Conservation (phyloP, 257 asterid genomes). For the Dorcoceras hygrometricum region DNA sequence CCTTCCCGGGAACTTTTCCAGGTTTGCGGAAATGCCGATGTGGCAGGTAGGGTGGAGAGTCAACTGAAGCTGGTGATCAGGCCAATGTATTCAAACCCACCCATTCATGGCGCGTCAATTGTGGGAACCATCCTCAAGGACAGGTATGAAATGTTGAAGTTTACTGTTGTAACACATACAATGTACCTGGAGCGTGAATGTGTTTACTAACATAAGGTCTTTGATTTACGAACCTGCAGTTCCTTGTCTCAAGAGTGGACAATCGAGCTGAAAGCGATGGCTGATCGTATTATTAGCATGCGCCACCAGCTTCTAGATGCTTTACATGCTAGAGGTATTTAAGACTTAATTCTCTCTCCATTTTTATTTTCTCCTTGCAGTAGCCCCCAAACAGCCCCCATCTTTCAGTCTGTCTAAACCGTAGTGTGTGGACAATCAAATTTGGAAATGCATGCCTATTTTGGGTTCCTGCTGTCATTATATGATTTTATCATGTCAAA, state of each 20-base stretch:
- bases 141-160: conserved; percentile 43
- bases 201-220: not conserved
- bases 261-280: conserved; percentile 92
- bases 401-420: not conserved
- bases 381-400: not conserved
- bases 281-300: conserved; percentile 95
- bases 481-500: not conserved
- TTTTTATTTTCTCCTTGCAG: conserved; percentile 4
- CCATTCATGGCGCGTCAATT: conserved; percentile 94
- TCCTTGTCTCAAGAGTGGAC: conserved; percentile 84
- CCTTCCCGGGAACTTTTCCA: conserved; percentile 22
- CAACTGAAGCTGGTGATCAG: conserved; percentile 91
- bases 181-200: not conserved
- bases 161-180: conserved; percentile 4
- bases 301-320: conserved; percentile 86
- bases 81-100: conserved; percentile 99
- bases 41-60: conserved; percentile 94
- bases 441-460: not conserved
- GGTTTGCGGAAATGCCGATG: conserved; percentile 84
- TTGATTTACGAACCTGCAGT: conserved; percentile 42
- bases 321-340: conserved; percentile 60
- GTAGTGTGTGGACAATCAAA: not conserved
- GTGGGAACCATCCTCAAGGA: conserved; percentile 91
- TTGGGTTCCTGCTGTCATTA: not conserved
- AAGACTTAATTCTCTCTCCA: not conserved